These are phyloP conservation scores for Erodium moschatum DNA, from an alignment of 441 rosid species.

Conservation along the genomic window DNA sequence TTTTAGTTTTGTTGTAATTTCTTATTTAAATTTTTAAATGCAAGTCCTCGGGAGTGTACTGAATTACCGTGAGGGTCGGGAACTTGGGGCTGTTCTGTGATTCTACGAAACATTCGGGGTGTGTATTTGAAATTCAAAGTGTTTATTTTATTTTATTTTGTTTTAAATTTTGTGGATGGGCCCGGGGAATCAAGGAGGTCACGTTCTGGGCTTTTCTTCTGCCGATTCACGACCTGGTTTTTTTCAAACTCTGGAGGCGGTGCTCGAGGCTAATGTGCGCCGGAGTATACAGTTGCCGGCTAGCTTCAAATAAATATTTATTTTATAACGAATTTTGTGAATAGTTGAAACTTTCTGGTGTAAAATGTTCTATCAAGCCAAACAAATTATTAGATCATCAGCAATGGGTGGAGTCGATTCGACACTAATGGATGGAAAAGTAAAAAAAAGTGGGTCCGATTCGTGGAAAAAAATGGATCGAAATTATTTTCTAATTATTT, in stretches of 20 bases:
- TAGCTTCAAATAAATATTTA: constrained; percentile 12
- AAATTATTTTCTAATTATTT: too few species aligned
- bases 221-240: constrained; percentile 6
- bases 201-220: constrained; percentile 18
- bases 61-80: background rate
- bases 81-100: background rate
- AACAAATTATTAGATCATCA: too few species aligned
- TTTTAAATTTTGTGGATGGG: constrained; percentile 17
- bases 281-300: constrained; percentile 23
- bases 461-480: too few species aligned
- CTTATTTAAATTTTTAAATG: background rate
- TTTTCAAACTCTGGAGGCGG: constrained; percentile 20
- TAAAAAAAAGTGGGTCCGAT: too few species aligned
- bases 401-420: too few species aligned
- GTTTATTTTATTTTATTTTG: background rate
- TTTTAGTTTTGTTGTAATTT: constrained; percentile 13
- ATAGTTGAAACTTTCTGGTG: background rate
- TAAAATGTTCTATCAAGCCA: background rate
- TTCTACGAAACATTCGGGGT: constrained; percentile 9
- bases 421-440: too few species aligned
- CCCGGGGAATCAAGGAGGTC: constrained; percentile 27
- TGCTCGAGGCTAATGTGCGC: constrained; percentile 33
- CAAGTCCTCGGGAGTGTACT: background rate
- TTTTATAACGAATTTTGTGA: background rate
- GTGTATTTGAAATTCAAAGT: constrained; percentile 1